phyloP scores from a whole-genome alignment of 1,284 basidiomycete species.

The Papiliotrema laurentii region DNA sequence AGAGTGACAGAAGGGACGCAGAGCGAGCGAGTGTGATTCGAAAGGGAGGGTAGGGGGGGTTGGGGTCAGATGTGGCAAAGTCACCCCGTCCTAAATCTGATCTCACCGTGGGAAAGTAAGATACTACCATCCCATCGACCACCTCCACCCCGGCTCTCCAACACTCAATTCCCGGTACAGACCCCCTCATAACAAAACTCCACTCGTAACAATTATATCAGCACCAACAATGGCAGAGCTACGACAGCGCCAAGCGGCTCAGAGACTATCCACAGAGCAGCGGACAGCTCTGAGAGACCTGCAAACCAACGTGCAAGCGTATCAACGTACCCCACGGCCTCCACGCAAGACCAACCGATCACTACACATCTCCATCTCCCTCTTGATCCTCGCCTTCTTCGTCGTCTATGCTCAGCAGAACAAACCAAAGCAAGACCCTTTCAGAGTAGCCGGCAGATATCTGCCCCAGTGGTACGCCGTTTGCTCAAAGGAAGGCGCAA shows the following conservation, averaged over 20 bases:
- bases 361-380: slow-evolving; percentile 31
- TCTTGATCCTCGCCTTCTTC: slow-evolving; percentile 33
- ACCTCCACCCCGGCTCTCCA: neutral
- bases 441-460: slow-evolving; percentile 2
- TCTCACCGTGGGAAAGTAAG: slow-evolving; percentile 8
- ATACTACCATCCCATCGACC: neutral
- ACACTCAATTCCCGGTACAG: neutral
- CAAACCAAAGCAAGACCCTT: neutral
- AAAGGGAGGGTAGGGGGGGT: too few relatives aligned
- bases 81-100: neutral
- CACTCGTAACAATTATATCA: too few relatives aligned
- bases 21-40: too few relatives aligned
- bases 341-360: slow-evolving; percentile 20
- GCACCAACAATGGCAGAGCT: neutral
- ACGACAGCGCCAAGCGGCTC: neutral
- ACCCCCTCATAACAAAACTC: neutral
- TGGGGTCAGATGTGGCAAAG: neutral
- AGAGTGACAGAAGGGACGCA: neutral
- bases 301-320: neutral
- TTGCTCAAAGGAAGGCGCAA: slow-evolving; percentile 30
- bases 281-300: neutral
- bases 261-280: neutral
- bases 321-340: slow-evolving; percentile 13
- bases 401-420: slow-evolving; percentile 30
- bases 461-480: slow-evolving; percentile 32